phyloP scores from a whole-genome alignment of 495 filamentous ascomycete genomes.

The Hyphodiscus hymeniophilus region DNA sequence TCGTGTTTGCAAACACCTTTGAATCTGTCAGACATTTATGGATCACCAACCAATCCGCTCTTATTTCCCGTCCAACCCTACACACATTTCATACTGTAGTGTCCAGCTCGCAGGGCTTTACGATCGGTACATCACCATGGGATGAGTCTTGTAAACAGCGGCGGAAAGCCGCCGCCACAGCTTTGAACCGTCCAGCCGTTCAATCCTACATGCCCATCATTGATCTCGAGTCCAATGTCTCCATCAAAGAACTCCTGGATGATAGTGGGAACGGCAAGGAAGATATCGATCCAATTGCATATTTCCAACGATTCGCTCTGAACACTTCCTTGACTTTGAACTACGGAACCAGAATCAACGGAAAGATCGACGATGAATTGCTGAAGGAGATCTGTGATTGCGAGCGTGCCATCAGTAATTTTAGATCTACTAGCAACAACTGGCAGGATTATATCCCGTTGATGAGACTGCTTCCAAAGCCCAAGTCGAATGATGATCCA shows the following conservation, averaged over 20 bases:
- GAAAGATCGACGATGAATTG: slow-evolving; percentile 45
- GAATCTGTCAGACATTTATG: slow-evolving; percentile 59
- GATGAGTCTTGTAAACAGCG: slow-evolving; percentile 65
- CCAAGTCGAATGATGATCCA: slow-evolving; percentile 36
- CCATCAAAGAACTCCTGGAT: slow-evolving; percentile 54
- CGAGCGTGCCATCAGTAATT: slow-evolving; percentile 54
- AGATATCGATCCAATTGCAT: slow-evolving; percentile 55
- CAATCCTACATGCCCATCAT: slow-evolving; percentile 67
- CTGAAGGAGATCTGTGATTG: slow-evolving; percentile 56
- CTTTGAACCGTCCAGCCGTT: slow-evolving; percentile 57
- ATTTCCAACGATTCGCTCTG: slow-evolving; percentile 60
- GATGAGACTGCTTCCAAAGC: slow-evolving; percentile 48
- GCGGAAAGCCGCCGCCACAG: slow-evolving; percentile 62
- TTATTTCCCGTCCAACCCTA: slow-evolving; percentile 61
- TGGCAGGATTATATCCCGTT: slow-evolving; percentile 66
- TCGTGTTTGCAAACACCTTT: slow-evolving; percentile 63
- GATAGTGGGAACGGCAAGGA: slow-evolving; percentile 46
- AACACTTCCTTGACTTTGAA: slow-evolving; percentile 60
- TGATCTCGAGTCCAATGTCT: slow-evolving; percentile 56
- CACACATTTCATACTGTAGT: slow-evolving; percentile 69
- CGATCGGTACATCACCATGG: slow-evolving; percentile 68
- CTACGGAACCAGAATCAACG: slow-evolving; percentile 56
- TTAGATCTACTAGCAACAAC: slow-evolving; percentile 59
- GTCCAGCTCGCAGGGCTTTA: slow-evolving; percentile 61
- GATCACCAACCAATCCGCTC: slow-evolving; percentile 63